Evolutionary conservation across 202 grass and related monocot genomes (phyloP).

Genomic region (Schoenoplectus tabernaemontani): DNA sequence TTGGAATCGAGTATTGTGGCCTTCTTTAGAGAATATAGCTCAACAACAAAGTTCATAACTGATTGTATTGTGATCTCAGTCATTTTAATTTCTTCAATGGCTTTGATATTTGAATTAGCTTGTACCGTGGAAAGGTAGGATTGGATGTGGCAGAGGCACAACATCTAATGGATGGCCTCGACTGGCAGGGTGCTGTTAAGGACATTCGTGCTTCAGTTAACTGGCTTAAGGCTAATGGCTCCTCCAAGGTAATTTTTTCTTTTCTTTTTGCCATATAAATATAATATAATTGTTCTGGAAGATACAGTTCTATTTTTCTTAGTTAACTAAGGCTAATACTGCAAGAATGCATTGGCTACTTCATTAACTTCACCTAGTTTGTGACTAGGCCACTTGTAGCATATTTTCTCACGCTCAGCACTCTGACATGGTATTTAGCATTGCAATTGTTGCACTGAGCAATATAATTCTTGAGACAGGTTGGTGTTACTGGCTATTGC

Average conservation of each 20-base stretch:
- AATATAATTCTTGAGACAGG: constrained; percentile 25
- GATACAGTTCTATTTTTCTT: neutral
- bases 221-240: constrained; percentile 91
- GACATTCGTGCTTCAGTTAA: constrained; percentile 90
- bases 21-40: neutral
- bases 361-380: neutral
- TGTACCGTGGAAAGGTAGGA: constrained; percentile 87
- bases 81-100: constrained; percentile 6
- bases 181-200: constrained; percentile 80
- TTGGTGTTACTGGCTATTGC: constrained; percentile 87
- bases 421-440: neutral
- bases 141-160: constrained; percentile 80
- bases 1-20: neutral
- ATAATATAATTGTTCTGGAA: neutral
- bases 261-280: neutral
- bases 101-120: constrained; percentile 31
- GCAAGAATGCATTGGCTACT: neutral
- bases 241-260: constrained; percentile 45
- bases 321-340: neutral
- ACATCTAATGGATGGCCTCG: constrained; percentile 76
- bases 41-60: neutral
- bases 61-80: neutral
- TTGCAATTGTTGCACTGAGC: neutral
- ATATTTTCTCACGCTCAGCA: neutral
- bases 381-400: neutral